Base-by-base conservation (phyloP, 805 yeast species). In the Wickerhamiella domercqiae region DNA sequence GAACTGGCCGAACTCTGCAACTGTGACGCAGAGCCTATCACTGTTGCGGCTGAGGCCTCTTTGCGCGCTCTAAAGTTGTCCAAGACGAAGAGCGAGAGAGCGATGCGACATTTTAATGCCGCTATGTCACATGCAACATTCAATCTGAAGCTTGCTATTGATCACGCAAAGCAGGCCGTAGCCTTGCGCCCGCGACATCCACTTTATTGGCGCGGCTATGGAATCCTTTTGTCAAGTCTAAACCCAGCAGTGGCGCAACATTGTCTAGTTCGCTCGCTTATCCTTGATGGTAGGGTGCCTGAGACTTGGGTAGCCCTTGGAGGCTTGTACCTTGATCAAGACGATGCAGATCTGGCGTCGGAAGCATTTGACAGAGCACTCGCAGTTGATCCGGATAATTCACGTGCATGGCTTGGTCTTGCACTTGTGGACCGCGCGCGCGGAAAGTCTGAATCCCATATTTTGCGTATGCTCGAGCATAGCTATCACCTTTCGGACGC, bases 191-290 rank as follows among this genome's bases (percentile, higher is more conserved):
- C 76, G 4, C 70, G 67, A 40, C 79, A 78, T 44, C 63, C 78
- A 1, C 73, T 69, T 15, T 73, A 73, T 40, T 90, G 99, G 99
- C 64, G 71, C 37, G 76, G 80, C 0, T 62, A 87, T 21, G 98
- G 97, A 11, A 68, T 78, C 39, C 78, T 84, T 0, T 71, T 82
- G 5, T 66, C 75, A 38, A 59, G 71, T 3, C 56, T 64, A 3
- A 78, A 73, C 45, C 75, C 87, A 0, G 67, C 70, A 34, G 78
- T 82, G 5, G 65, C 96, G 0, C 99, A 90, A 57, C 99, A 90
- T 59, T 83, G 95, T 54, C 82, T 80, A 49, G 79, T 90, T 48
- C 78, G 81, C 44, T 86, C 96, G 0, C 59, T 75, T 2, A 66
- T 80, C 0, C 57, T 84, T 29, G 76, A 80, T 34, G 70, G 79